Conservation (phyloP, 2,329 filamentous ascomycete species). For the Neonectria hederae region DNA sequence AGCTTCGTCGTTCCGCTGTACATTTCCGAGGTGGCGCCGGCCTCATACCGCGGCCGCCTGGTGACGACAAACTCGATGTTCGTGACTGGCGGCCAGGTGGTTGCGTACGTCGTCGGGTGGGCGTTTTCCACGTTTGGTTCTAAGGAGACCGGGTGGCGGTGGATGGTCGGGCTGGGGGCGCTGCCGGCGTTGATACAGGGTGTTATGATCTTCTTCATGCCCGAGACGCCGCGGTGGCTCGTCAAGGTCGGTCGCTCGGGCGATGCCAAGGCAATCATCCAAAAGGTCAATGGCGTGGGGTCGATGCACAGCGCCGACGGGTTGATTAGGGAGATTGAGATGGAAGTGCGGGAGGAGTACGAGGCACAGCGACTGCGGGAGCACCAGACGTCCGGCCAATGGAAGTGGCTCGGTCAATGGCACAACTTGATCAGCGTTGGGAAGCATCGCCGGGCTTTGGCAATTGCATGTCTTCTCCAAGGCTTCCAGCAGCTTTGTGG, state of each 20-base stretch:
- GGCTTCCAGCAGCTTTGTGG: slow-evolving; percentile 89
- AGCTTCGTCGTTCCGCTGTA: slow-evolving; percentile 88
- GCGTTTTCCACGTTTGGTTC: slow-evolving; percentile 67
- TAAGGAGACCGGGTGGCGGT: slow-evolving; percentile 76
- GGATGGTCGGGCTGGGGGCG: slow-evolving; percentile 90
- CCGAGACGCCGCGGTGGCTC: slow-evolving; percentile 90
- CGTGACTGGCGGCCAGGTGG: slow-evolving; percentile 87
- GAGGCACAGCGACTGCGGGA: slow-evolving; percentile 55
- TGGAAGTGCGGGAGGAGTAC: slow-evolving; percentile 77
- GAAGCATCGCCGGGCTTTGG: slow-evolving; percentile 78
- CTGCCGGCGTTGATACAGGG: slow-evolving; percentile 79
- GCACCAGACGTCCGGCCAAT: slow-evolving; percentile 38
- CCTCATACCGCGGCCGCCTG: slow-evolving; percentile 77
- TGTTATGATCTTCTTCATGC: slow-evolving; percentile 74
- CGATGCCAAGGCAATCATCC: slow-evolving; percentile 72
- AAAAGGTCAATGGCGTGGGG: slow-evolving; percentile 67
- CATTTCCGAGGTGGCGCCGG: slow-evolving; percentile 85
- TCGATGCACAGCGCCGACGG: slow-evolving; percentile 61
- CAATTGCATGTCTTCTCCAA: slow-evolving; percentile 87
- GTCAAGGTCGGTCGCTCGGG: slow-evolving; percentile 71
- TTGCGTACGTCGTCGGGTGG: slow-evolving; percentile 89
- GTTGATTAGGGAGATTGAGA: slow-evolving; percentile 75
- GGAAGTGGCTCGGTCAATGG: slow-evolving; percentile 58
- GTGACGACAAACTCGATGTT: slow-evolving; percentile 86
- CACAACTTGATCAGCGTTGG: slow-evolving; percentile 64